Percentiles rank a stretch among this genome's conserved stretches.
These are phyloP conservation scores for Lipomyces mesembrius DNA, from an alignment of 805 yeast genomes.

Conservation along the genomic window DNA sequence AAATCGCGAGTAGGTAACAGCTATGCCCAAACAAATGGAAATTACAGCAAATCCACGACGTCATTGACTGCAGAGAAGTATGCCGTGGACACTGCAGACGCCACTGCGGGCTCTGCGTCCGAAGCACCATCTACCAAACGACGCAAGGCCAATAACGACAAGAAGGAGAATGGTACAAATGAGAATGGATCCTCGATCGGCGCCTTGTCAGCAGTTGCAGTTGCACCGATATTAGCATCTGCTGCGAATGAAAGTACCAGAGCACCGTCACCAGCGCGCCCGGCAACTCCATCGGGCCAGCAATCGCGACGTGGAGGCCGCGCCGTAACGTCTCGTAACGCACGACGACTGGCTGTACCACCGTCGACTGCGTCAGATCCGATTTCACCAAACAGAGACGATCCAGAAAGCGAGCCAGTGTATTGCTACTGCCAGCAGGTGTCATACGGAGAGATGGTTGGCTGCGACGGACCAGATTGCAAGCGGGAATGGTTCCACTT, in stretches of 20 bases:
- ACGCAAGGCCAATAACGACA: constrained; percentile 30
- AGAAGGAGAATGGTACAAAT: constrained; percentile 25
- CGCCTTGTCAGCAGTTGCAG: not conserved
- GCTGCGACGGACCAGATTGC: constrained; percentile 93
- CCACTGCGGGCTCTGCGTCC: constrained; percentile 10
- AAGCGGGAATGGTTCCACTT: constrained; percentile 88
- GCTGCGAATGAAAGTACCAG: constrained; percentile 5
- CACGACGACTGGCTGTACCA: constrained; percentile 4
- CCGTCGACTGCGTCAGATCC: constrained; percentile 19
- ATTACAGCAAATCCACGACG: constrained; percentile 17
- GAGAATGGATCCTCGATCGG: not conserved
- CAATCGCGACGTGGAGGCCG: constrained; percentile 20
- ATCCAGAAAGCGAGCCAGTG: constrained; percentile 63
- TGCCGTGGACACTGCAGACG: constrained; percentile 20
- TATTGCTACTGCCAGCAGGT: constrained; percentile 97
- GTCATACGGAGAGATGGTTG: constrained; percentile 98
- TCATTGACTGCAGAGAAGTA: not conserved
- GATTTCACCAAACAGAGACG: constrained; percentile 30
- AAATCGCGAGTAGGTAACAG: not conserved
- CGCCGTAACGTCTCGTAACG: constrained; percentile 10
- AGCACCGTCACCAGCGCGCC: constrained; percentile 16
- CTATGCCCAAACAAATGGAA: constrained; percentile 37
- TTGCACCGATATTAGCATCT: constrained; percentile 5
- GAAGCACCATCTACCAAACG: constrained; percentile 22
- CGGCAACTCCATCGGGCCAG: constrained; percentile 19